Conservation (phyloP, 176 grass and related monocot genomes). For the Bonia amplexicaulis region DNA sequence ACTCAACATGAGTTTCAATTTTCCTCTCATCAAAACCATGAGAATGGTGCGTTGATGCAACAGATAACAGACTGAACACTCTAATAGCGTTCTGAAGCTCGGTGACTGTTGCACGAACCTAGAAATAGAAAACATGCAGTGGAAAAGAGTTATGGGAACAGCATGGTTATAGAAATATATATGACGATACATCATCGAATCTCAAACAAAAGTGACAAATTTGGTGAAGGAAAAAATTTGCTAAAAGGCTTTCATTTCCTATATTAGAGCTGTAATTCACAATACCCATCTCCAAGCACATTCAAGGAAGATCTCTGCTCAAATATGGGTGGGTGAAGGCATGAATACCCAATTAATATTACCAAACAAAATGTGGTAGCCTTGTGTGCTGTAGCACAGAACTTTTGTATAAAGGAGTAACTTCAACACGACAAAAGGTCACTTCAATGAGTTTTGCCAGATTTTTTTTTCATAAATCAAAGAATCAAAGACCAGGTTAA, state of each 20-base stretch:
- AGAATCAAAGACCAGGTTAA: neutral
- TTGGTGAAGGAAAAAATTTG: neutral
- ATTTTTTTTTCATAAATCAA: slow-evolving; percentile 1
- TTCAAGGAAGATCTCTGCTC: neutral
- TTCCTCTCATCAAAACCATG: slow-evolving; percentile 99
- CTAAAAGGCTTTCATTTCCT: neutral
- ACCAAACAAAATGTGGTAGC: neutral
- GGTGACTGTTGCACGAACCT: slow-evolving; percentile 80
- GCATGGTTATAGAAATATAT: neutral
- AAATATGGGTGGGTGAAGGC: neutral
- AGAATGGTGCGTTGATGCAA: slow-evolving; percentile 70
- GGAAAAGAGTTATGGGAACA: neutral
- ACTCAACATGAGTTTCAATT: slow-evolving; percentile 90
- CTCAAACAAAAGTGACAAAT: neutral
- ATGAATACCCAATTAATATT: neutral
- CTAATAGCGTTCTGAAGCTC: slow-evolving; percentile 93
- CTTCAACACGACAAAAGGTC: neutral
- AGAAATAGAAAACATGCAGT: slow-evolving; percentile 2
- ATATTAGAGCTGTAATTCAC: neutral
- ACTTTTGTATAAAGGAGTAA: neutral
- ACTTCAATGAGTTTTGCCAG: neutral
- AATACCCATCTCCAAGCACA: neutral
- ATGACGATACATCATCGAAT: neutral
- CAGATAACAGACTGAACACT: slow-evolving; percentile 75
- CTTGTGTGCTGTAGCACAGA: neutral